Conservation (phyloP, 129 eudicot species). For the Lactuca sativa region DNA sequence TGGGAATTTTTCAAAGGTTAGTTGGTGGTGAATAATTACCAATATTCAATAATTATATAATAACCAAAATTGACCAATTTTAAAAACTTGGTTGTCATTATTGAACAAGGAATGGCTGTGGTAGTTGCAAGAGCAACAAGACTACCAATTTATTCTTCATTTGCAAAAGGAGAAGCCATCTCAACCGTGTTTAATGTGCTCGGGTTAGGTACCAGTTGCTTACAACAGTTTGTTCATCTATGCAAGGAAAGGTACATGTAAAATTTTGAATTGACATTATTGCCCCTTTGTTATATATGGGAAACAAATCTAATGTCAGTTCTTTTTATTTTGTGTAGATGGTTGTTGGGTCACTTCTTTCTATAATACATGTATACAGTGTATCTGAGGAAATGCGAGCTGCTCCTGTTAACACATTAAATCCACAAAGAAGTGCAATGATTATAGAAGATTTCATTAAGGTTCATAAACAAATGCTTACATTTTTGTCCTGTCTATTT, state of each 20-base stretch:
- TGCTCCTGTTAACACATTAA: no score
- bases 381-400: no score
- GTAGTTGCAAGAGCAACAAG: slow-evolving; percentile 82
- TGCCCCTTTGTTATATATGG: background rate
- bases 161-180: slow-evolving; percentile 78
- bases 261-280: no score
- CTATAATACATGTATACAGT: no score
- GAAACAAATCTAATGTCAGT: background rate
- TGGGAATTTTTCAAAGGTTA: slow-evolving; percentile 74
- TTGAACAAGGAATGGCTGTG: slow-evolving; percentile 53
- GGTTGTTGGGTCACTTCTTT: slow-evolving; percentile 17
- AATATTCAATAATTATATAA: no score
- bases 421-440: slow-evolving; percentile 59
- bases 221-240: slow-evolving; percentile 65
- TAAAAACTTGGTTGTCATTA: slow-evolving; percentile 1
- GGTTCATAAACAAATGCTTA: slow-evolving; percentile 27
- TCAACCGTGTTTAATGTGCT: slow-evolving; percentile 65
- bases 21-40: background rate
- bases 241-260: slow-evolving; percentile 62
- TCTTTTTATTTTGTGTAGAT: background rate
- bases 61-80: no score
- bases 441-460: slow-evolving; percentile 57
- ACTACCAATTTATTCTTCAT: slow-evolving; percentile 59
- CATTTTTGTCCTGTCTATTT: no score
- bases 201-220: slow-evolving; percentile 65